Evolutionary conservation across 768 basidiomycete genomes (phyloP).

Genomic region (Dictyophora rubrovolvata): DNA sequence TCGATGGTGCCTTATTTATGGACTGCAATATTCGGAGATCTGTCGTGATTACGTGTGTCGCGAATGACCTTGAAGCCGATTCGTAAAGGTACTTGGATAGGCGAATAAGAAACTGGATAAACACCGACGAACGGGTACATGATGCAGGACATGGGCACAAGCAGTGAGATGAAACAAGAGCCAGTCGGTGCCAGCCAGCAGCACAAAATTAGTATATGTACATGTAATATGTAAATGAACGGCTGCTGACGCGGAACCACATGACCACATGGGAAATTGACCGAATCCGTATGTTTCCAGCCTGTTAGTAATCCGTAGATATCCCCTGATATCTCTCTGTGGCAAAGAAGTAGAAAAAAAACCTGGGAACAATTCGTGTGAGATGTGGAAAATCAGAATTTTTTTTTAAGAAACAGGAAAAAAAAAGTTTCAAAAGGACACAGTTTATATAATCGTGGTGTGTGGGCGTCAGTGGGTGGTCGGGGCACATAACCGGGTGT

Average conservation of each 20-base stretch:
- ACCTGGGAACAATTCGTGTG: neutral
- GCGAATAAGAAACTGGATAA: too few species aligned
- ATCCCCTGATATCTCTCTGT: neutral
- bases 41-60: neutral
- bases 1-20: neutral
- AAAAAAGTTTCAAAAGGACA: neutral
- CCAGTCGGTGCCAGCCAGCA: too few species aligned
- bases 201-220: neutral
- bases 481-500: neutral
- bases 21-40: neutral
- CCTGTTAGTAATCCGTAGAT: too few species aligned
- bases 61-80: too few species aligned
- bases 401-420: neutral
- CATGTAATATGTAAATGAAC: neutral
- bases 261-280: neutral
- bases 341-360: neutral
- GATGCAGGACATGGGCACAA: too few species aligned
- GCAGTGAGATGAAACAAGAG: too few species aligned
- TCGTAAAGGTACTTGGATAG: too few species aligned
- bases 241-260: neutral
- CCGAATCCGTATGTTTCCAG: neutral
- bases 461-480: neutral
- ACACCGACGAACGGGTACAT: too few species aligned
- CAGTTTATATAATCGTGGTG: neutral
- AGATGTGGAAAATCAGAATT: too few species aligned